Evolutionary conservation across 2,329 filamentous ascomycete genomes (phyloP).

Genomic region (Dactylellina cionopaga): DNA sequence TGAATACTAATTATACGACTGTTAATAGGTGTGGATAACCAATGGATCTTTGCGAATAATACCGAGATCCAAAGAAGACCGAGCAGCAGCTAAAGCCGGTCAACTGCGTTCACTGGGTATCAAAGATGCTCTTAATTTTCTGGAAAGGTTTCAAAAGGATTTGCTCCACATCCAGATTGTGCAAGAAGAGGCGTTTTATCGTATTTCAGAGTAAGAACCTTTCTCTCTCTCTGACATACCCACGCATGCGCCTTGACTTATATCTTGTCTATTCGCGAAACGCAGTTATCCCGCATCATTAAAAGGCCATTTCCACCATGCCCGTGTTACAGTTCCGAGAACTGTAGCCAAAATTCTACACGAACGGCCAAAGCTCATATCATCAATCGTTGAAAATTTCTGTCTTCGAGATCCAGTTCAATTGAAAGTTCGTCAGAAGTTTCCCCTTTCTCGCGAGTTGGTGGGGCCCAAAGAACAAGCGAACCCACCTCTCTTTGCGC

Average conservation of each 20-base stretch:
- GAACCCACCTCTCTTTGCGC: slow-evolving; percentile 25
- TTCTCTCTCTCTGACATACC: not conserved
- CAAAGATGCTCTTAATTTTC: slow-evolving; percentile 70
- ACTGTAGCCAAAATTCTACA: slow-evolving; percentile 83
- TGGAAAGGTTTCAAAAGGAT: slow-evolving; percentile 65
- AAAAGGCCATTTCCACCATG: slow-evolving; percentile 78
- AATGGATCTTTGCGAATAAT: slow-evolving; percentile 79
- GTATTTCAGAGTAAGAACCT: slow-evolving; percentile 64
- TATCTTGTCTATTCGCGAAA: slow-evolving; percentile 1
- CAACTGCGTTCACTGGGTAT: slow-evolving; percentile 68
- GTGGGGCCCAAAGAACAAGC: too few species aligned
- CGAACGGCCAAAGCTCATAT: slow-evolving; percentile 76
- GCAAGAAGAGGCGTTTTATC: slow-evolving; percentile 89
- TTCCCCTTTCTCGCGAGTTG: too few species aligned
- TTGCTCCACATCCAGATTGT: slow-evolving; percentile 78
- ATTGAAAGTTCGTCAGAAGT: slow-evolving; percentile 64
- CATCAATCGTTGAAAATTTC: slow-evolving; percentile 87
- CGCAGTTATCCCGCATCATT: slow-evolving; percentile 70
- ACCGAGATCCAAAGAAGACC: slow-evolving; percentile 63
- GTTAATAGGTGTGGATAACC: slow-evolving; percentile 79
- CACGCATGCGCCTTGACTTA: slow-evolving; percentile 8
- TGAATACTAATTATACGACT: not conserved
- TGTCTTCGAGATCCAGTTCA: slow-evolving; percentile 86
- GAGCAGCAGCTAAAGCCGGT: slow-evolving; percentile 43
- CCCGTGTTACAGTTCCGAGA: slow-evolving; percentile 78